phyloP scores from a whole-genome alignment of 306 rosid genomes.

The Amphicarpaea edgeworthii region DNA sequence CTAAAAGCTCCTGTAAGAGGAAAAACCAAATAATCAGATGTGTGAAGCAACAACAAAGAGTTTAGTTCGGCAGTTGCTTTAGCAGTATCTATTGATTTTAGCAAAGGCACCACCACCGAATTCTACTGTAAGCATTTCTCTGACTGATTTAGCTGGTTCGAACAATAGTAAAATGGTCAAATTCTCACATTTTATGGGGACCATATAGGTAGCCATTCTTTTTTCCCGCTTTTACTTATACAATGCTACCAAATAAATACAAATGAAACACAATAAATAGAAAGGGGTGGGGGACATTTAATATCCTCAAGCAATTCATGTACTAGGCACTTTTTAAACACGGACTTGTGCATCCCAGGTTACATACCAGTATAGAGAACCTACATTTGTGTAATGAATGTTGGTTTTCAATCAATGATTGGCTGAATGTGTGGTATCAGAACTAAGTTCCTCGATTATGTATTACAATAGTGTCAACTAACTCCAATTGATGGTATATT shows the following conservation, averaged over 20 bases:
- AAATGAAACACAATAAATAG: slow-evolving; percentile 20
- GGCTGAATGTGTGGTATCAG: slow-evolving; percentile 10
- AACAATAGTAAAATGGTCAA: slow-evolving; percentile 29
- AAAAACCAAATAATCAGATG: slow-evolving; percentile 44
- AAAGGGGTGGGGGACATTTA: not conserved
- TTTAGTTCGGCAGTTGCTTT: slow-evolving; percentile 29
- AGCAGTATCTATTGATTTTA: slow-evolving; percentile 36
- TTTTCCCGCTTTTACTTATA: not conserved
- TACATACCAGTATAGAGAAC: slow-evolving; percentile 26
- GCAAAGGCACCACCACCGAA: slow-evolving; percentile 29
- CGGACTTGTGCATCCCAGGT: slow-evolving; percentile 28
- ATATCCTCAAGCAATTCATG: slow-evolving; percentile 23
- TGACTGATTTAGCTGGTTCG: slow-evolving; percentile 4
- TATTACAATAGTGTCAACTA: slow-evolving; percentile 14
- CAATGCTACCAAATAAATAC: slow-evolving; percentile 25
- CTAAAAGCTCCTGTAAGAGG: slow-evolving; percentile 66
- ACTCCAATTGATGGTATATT: slow-evolving; percentile 6
- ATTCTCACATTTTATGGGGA: slow-evolving; percentile 16
- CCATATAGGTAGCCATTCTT: slow-evolving; percentile 8
- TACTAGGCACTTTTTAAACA: slow-evolving; percentile 27
- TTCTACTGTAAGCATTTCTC: slow-evolving; percentile 29
- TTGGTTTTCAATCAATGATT: slow-evolving; percentile 32
- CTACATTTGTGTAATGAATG: slow-evolving; percentile 20
- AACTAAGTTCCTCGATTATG: slow-evolving; percentile 20
- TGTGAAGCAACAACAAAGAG: slow-evolving; percentile 27